Base-by-base conservation (phyloP, 163 green algal species). In the Prototheca cutis region DNA sequence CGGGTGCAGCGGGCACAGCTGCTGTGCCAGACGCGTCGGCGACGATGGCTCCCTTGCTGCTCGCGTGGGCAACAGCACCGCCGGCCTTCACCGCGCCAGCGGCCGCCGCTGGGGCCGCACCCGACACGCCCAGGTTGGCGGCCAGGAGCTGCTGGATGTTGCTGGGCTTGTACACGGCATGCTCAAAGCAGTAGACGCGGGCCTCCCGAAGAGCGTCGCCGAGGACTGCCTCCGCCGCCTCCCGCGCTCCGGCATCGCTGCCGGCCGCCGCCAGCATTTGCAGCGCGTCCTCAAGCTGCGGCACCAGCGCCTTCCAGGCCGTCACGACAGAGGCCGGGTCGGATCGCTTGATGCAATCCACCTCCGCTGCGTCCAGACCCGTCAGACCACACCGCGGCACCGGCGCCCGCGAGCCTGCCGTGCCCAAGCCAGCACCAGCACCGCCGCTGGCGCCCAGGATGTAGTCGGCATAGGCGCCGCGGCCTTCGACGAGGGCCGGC, bases 111-210 rank as follows among this genome's bases (percentile, higher is more conserved):
- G n/a, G n/a, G n/a, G n/a, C n/a, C n/a, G n/a, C n/a, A n/a, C n/a
- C n/a, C n/a, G n/a, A n/a, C n/a, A 62, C 65, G 47, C 59, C 64
- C 31, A 72, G 32, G 8, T 55, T 23, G 15, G 40, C 32, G 3
- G 52, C 53, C 53, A 72, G 53, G 52, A 72, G 58, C 58, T 42
- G 47, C 58, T 72, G 58, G 45, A 66, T 40, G 42, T 63, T 72
- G 40, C 25, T 53, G 21, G 58, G 58, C 28, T 58, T 53, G 58
- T 48, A 45, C 4, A 71, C 30, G 0, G 58, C 64, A 39, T 65
- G 48, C 48, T 70, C 63, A 31, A 70, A 70, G 49, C 56, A 70
- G 45, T 63, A 51, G 6, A 45, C 27, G 48, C 40, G 49, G 25
- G 49, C 49, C 8, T 56, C 49, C 8, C n/a, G 18, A 5, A 56